Conservation (phyloP, 2,329 filamentous ascomycete species). For the Pseudogymnoascus sp. region DNA sequence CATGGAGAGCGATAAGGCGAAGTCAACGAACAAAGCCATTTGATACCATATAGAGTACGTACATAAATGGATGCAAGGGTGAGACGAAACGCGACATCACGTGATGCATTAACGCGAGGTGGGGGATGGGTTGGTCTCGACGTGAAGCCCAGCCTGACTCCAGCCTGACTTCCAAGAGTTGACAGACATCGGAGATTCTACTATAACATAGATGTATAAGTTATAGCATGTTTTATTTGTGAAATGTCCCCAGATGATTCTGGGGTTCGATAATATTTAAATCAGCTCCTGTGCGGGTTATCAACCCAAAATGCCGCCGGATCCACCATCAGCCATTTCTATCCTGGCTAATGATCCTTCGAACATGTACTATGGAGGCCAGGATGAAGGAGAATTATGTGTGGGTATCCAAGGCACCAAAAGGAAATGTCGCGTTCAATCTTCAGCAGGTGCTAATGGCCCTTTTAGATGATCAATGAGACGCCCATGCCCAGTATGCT, state of each 20-base stretch:
- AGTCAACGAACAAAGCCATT: not conserved
- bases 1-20: not conserved
- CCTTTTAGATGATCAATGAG: conserved; percentile 17
- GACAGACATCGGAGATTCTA: not conserved
- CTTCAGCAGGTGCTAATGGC: not conserved
- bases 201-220: conserved; percentile 3
- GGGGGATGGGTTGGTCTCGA: not conserved
- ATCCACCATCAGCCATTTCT: conserved; percentile 18
- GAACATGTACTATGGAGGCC: conserved; percentile 21
- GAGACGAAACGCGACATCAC: not conserved
- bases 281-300: not conserved
- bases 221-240: conserved; percentile 5
- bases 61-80: conserved; percentile 6
- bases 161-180: not conserved
- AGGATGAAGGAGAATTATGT: not conserved
- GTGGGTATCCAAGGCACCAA: not conserved
- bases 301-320: conserved; percentile 19
- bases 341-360: conserved; percentile 22
- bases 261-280: conserved; percentile 6
- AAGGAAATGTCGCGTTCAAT: not conserved
- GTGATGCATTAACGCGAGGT: not conserved
- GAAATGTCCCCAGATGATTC: conserved; percentile 2
- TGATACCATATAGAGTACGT: not conserved
- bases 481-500: conserved; percentile 35
- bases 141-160: not conserved